Conservation (phyloP, 345 rosid genomes). For the Physaria fendleri region DNA sequence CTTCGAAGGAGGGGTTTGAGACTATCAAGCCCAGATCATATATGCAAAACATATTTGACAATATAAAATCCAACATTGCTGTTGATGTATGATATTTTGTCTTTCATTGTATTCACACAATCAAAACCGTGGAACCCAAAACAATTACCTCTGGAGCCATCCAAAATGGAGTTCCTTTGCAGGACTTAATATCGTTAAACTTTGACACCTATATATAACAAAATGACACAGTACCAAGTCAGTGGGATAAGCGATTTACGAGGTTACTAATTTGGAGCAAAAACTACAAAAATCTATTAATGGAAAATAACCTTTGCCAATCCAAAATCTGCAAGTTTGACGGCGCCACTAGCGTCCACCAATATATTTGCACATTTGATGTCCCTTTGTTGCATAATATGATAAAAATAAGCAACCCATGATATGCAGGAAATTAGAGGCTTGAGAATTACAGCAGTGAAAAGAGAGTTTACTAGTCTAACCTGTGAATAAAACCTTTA, state of each 20-base stretch:
- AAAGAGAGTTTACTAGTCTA: too few species aligned
- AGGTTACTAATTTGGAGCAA: not conserved
- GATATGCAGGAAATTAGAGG: not conserved
- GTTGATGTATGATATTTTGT: not conserved
- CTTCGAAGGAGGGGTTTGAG: not conserved
- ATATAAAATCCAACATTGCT: not conserved
- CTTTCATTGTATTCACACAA: not conserved
- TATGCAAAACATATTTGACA: not conserved
- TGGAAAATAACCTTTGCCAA: constrained; percentile 70
- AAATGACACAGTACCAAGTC: not conserved
- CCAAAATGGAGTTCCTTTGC: constrained; percentile 88
- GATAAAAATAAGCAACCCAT: constrained; percentile 3
- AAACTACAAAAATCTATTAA: constrained; percentile 2
- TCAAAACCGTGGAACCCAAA: not conserved
- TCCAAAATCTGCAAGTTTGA: constrained; percentile 96
- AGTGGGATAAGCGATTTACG: not conserved
- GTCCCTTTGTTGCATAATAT: constrained; percentile 47
- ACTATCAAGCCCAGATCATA: not conserved
- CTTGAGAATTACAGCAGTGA: not conserved
- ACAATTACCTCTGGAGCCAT: constrained; percentile 89
- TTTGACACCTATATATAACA: constrained; percentile 58
- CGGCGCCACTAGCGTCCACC: constrained; percentile 66
- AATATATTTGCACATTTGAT: constrained; percentile 87
- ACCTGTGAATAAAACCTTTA: too few species aligned
- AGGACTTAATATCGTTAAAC: constrained; percentile 71